Conservation (phyloP, 768 basidiomycete genomes). For the Suillus tomentosus region DNA sequence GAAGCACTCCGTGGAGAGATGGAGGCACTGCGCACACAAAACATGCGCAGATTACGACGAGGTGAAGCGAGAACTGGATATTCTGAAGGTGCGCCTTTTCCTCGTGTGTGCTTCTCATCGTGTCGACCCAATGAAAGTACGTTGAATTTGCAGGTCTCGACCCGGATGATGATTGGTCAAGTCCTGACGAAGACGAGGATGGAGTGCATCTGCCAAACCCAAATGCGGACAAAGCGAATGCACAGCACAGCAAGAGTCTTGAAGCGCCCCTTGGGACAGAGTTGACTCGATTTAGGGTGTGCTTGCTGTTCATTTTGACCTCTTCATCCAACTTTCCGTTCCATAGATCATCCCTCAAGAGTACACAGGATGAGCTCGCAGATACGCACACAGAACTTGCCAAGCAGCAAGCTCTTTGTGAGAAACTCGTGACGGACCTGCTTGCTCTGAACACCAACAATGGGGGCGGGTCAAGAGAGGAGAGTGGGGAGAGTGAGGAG, state of each 20-base stretch:
- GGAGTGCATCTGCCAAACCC: constrained; percentile 82
- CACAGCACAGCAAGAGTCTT: constrained; percentile 76
- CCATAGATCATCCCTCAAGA: constrained; percentile 74
- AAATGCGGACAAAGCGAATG: constrained; percentile 82
- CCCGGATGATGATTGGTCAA: constrained; percentile 48
- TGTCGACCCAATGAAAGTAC: constrained; percentile 52
- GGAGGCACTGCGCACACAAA: constrained; percentile 83
- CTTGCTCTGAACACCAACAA: constrained; percentile 65
- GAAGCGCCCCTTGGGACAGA: constrained; percentile 90
- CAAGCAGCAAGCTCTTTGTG: constrained; percentile 79
- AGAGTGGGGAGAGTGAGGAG: constrained; percentile 46
- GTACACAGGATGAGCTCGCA: constrained; percentile 58
- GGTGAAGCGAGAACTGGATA: no score
- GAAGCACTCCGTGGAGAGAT: constrained; percentile 96
- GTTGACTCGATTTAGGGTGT: constrained; percentile 84
- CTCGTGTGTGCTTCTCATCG: constrained; percentile 1
- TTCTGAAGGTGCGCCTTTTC: no score
- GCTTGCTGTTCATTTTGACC: constrained; percentile 23
- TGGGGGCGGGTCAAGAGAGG: constrained; percentile 28
- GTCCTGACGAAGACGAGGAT: constrained; percentile 43
- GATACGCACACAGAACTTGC: constrained; percentile 65
- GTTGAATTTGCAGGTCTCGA: constrained; percentile 95
- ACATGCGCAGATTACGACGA: no score
- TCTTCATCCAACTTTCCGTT: not conserved
- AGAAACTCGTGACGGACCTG: constrained; percentile 90